Base-by-base conservation (phyloP, 73 alveolate genomes). In the Paramecium bursaria region DNA sequence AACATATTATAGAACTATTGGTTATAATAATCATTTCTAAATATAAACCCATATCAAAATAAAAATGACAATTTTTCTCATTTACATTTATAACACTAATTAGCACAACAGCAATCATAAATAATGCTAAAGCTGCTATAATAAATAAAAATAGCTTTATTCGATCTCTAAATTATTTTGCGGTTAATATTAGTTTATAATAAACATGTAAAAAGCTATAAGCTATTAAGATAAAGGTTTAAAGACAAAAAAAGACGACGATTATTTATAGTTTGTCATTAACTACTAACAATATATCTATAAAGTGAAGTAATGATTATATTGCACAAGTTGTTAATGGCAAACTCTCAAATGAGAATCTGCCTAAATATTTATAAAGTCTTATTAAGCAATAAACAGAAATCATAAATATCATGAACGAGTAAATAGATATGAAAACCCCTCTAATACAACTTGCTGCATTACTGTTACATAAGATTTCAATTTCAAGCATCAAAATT, bases 401-500 rank as follows among this genome's bases (percentile, higher is more conserved):
- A 27, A 30, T 57, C 10, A 10, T 17, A 57, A 57, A 57, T 23
- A 57, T 57, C 7, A 57, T 10, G 7, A 48, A 48, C 2, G 76
- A 13, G 33, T 57, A 57, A 9, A 57, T 57, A 19, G 51, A 48
- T 14, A 57, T 57, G 33, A 57, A 57, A 57, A 57, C 15, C 3
- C 76, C 76, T 57, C 76, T 57, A 19, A 48, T 50, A 57, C 76
- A 57, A 25, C n/a, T n/a, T n/a, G n/a, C n/a, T n/a, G n/a, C n/a
- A n/a, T n/a, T n/a, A n/a, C n/a, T n/a, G n/a, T n/a, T n/a, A n/a
- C n/a, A n/a, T n/a, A n/a, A n/a, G n/a, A n/a, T n/a, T n/a, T n/a
- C n/a, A n/a, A n/a, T n/a, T n/a, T n/a, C n/a, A n/a, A n/a, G n/a
- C n/a, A n/a, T n/a, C n/a, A n/a, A n/a, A n/a, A n/a, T n/a, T n/a